Evolutionary conservation across 2,329 filamentous ascomycete species (phyloP), one percentile per base, ranked within the genome.

Genomic region (Xylogone sp.): DNA sequence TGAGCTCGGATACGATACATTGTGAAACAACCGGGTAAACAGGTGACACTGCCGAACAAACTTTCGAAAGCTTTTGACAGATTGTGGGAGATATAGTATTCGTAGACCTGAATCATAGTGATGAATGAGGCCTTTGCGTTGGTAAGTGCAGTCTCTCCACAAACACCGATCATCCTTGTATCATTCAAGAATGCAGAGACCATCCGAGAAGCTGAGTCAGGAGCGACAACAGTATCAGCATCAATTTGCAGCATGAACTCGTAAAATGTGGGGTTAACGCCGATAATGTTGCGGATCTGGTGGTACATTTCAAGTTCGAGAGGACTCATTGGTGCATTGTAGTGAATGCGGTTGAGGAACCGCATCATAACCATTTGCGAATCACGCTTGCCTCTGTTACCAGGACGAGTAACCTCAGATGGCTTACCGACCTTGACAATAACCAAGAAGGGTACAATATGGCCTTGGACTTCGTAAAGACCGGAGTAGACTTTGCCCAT

Each of bases 71-170:
- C 94, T 75, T 99, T 97, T 61, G 89, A 86, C 61, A 99, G 74
- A 69, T 97, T 96, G 77, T 99, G 93, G 48, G 93, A 97, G 65
- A 99, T 99, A 76, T 92, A 99, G 79, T 99, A 99, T 72, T 99
- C 93, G 77, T 97, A 99, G 29, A 99, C 93, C 72, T 99, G 94
- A 68, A 99, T 99, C 93, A 97, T 97, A 48, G 94, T 99, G 60
- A 96, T 84, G 65, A 95, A 90, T 1, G 93, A 97, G 6, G 87
- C 81, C 70, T 97, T 97, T 54, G 91, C 88, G 67, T 99, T 99
- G 56, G 87, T 92, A 45, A 99, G 78, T 16, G 88, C 88, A 0
- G 94, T 99, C 72, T 99, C 94, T 72, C 94, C 94, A 65, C 94
- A 99, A 46, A 94, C 83, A 50, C 88, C 94, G 64, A 97, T 93